Conservation (phyloP, 768 basidiomycete genomes). For the Tulasnella sp. region DNA sequence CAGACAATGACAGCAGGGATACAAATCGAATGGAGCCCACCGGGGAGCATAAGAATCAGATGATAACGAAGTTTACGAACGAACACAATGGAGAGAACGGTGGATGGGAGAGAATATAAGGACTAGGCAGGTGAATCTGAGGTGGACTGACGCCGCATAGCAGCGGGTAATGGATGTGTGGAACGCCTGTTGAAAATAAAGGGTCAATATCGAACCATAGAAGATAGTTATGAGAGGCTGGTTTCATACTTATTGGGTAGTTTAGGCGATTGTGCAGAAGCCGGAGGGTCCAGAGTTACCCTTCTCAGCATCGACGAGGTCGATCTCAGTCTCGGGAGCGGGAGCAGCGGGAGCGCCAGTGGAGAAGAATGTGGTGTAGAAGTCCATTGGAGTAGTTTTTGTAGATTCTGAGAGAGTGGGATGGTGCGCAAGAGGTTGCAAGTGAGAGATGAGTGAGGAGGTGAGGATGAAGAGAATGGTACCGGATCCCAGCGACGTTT, state of each 20-base stretch:
- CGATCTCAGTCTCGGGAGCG: background rate
- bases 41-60: background rate
- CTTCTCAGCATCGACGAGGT: background rate
- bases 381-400: conserved; percentile 3
- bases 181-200: background rate
- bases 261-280: background rate
- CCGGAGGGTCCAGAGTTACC: background rate
- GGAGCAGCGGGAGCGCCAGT: background rate
- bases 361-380: background rate
- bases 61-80: background rate
- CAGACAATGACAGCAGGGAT: background rate
- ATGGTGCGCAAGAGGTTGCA: no score
- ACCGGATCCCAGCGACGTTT: no score
- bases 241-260: background rate
- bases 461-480: no score
- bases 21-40: background rate
- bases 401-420: no score
- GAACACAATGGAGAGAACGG: background rate
- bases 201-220: background rate
- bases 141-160: background rate
- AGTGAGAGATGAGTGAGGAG: no score
- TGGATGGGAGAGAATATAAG: background rate
- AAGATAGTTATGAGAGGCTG: no score
- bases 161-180: background rate
- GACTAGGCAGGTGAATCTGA: background rate